Evolutionary conservation across 2,329 filamentous ascomycete species (phyloP), one percentile per base, ranked within the genome.

Genomic region (Talaromyces sp.): DNA sequence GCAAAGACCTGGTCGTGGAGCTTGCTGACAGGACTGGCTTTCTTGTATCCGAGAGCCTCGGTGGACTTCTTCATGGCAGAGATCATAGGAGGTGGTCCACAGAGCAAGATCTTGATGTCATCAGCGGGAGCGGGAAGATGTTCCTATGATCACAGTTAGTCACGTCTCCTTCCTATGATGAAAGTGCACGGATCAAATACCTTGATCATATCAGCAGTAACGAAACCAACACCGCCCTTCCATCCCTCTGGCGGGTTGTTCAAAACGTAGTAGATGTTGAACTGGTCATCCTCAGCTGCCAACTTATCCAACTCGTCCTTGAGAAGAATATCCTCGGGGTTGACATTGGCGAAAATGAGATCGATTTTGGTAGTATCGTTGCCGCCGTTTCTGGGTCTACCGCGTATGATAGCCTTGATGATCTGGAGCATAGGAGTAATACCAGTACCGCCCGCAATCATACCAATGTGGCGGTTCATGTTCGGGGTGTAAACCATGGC

Each of bases 361-460:
- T 97, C 93, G 62, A 98, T 88, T 83, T 97, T 84, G 67, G 95
- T 99, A 76, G 82, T 88, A 81, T 97, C 93, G 67, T 90, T 93
- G 60, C 88, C 83, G 63, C 88, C 84, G 71, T 81, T 82, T 66
- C 79, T 79, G 62, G 81, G 81, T 67, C 92, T 88, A 73, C 92
- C 92, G 71, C 92, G 88, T 73, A 93, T 87, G 72, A 98, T 93
- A 66, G 94, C 95, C 73, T 93, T 90, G 77, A 97, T 88, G 72
- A 99, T 88, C 83, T 99, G 95, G 68, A 98, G 86, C 95, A 99
- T 99, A 67, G 95, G 95, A 10, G 95, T 98, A 78, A 99, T 98
- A 72, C 95, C 95, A 39, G 95, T 98, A 70, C 95, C 95, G 71
- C 95, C 95, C 69, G 95, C 93, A 76, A 99, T 92, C 95, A 99